phyloP scores from a whole-genome alignment of 2,329 filamentous ascomycete species.

The Botrytis pseudocinerea region DNA sequence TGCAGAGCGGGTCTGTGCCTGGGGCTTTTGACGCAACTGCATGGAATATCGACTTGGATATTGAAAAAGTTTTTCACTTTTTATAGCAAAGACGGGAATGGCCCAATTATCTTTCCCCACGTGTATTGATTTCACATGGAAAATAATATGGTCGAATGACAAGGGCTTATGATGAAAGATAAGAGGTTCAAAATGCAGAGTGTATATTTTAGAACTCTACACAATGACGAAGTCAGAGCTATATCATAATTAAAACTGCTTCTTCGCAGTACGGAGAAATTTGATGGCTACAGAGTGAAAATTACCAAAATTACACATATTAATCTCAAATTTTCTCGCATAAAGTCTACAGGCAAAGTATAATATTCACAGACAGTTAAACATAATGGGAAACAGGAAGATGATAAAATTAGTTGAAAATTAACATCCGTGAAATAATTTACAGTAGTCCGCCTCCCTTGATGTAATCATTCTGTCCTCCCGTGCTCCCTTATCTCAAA shows the following conservation, averaged over 20 bases:
- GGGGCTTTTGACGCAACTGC: neutral
- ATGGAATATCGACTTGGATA: neutral
- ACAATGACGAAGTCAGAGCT: neutral
- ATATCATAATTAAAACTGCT: neutral
- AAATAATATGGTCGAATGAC: neutral
- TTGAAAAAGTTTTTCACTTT: neutral
- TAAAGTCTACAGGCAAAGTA: neutral
- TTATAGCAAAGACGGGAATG: neutral
- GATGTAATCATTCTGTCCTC: no score
- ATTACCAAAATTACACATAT: neutral
- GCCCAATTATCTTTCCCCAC: neutral
- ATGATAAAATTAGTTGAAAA: neutral
- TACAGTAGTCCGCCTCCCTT: neutral
- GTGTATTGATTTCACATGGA: neutral
- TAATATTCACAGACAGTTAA: neutral
- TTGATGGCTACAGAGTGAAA: neutral
- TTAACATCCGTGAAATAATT: neutral
- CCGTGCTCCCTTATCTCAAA: neutral
- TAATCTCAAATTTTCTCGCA: neutral
- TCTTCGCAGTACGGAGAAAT: no score
- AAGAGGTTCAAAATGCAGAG: neutral
- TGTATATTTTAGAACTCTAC: no score
- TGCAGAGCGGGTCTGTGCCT: neutral
- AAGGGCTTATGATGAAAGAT: neutral
- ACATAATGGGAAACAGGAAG: neutral